Evolutionary conservation across 441 rosid species (phyloP).

Genomic region (Pelargonium citronellum): DNA sequence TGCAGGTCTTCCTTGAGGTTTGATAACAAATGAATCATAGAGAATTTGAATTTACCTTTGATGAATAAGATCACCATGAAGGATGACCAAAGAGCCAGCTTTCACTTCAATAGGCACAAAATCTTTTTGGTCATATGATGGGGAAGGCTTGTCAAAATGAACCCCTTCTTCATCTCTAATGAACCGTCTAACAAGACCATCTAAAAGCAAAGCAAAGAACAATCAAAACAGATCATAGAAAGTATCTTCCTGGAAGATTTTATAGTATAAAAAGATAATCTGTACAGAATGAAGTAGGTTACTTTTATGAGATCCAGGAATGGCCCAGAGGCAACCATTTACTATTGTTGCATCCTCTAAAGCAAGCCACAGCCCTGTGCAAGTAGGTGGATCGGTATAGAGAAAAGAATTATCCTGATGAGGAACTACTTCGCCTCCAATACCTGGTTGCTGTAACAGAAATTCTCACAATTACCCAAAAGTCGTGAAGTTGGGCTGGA

Average conservation of each 20-base stretch:
- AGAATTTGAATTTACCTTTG: slow-evolving; percentile 49
- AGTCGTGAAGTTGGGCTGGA: neutral
- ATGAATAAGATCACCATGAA: slow-evolving; percentile 89
- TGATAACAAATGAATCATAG: neutral
- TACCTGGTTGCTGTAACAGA: slow-evolving; percentile 84
- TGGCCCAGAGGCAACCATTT: slow-evolving; percentile 96
- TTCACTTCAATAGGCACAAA: slow-evolving; percentile 81
- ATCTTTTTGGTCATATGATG: slow-evolving; percentile 67
- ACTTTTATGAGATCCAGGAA: slow-evolving; percentile 95
- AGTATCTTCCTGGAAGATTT: slow-evolving; percentile 6
- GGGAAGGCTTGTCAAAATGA: slow-evolving; percentile 67
- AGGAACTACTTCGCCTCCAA: slow-evolving; percentile 93
- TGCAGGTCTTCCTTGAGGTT: slow-evolving; percentile 3
- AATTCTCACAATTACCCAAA: slow-evolving; percentile 2
- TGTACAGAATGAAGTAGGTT: slow-evolving; percentile 11
- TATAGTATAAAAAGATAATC: neutral
- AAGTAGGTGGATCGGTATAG: slow-evolving; percentile 78
- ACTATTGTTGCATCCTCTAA: slow-evolving; percentile 74
- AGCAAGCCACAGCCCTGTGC: slow-evolving; percentile 93
- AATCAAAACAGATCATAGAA: slow-evolving; percentile 15
- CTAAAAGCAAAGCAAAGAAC: slow-evolving; percentile 30
- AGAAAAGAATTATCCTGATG: slow-evolving; percentile 91
- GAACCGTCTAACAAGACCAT: slow-evolving; percentile 85
- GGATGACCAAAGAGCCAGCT: slow-evolving; percentile 81
- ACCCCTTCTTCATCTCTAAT: slow-evolving; percentile 75